Evolutionary conservation across 2,329 filamentous ascomycete species (phyloP).

Genomic region (Pyrenophora tritici-repentis): DNA sequence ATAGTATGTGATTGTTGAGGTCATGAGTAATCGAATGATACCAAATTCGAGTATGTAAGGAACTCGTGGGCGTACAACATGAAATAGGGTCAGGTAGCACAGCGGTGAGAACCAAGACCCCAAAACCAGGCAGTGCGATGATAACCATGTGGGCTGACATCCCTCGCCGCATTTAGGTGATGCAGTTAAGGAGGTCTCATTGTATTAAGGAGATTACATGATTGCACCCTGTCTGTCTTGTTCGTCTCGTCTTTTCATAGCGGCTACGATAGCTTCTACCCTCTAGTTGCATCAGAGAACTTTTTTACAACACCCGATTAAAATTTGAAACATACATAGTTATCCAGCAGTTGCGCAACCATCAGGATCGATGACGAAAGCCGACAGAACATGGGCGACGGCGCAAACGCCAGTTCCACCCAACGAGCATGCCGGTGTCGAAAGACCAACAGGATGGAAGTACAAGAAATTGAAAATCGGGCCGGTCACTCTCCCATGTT

Average conservation of each 20-base stretch:
- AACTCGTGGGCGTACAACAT: neutral
- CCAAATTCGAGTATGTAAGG: neutral
- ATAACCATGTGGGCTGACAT: no score
- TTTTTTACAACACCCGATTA: no score
- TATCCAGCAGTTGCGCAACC: neutral
- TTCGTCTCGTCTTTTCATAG: neutral
- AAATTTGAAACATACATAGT: neutral
- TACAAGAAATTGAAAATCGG: conserved; percentile 49
- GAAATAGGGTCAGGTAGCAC: neutral
- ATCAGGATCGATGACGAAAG: neutral
- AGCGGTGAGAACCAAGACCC: neutral
- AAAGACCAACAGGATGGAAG: conserved; percentile 48
- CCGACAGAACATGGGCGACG: neutral
- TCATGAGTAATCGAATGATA: neutral
- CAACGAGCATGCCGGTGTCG: conserved; percentile 3
- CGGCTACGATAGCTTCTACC: no score
- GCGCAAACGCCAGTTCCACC: neutral
- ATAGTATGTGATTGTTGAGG: neutral
- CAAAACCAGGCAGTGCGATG: neutral
- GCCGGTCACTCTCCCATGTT: conserved; percentile 48
- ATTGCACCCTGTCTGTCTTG: no score
- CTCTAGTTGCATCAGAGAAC: no score
- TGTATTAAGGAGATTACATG: no score
- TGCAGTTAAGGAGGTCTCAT: no score
- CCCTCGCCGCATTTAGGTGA: no score